Base-by-base conservation (phyloP, 306 rosid species). In the Crotalaria pallida region DNA sequence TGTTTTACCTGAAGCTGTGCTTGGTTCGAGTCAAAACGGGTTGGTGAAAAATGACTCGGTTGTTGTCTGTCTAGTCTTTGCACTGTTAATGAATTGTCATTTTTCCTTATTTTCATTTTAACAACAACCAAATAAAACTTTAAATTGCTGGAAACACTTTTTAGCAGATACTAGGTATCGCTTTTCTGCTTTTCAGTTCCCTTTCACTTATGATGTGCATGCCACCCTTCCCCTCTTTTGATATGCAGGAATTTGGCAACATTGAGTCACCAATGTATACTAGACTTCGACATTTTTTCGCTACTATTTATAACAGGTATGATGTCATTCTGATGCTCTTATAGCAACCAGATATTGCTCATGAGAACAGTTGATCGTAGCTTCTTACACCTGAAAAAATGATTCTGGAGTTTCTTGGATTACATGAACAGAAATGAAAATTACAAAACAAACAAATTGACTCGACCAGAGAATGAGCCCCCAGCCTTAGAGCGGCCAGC, bases 191-290 rank as follows among this genome's bases (percentile, higher is more conserved):
- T 71, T 40, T 62, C 70, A 61, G 52, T 56, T 72, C 61, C 9
- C 56, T 24, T 44, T 36, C 23, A 22, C 69, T 27, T 22, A 43
- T 31, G 68, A 38, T 34, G 57, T 18, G 22, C 26, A 53, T 38
- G 52, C 61, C 45, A 12, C 50, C 17, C 50, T 2, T 44, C 50
- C 18, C n/a, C 57, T 57, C 58, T 26, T 74, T 41, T 79, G 34
- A 52, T 67, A n/a, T 69, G 68, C 88, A 93, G 98, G 98, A 93
- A 78, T 93, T 93, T 36, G 94, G 97, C 33, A 90, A 90, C 72
- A 81, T 93, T 33, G 97, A 93, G 83, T 79, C 96, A 5, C 97
- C 98, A 7, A 85, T 88, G 94, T 87, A 81, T 76, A 79, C 96
- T 51, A 88, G 94, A 77, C 96, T 93, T 29, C 74, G 79, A 15